Evolutionary conservation across 768 basidiomycete genomes (phyloP), one percentile per base, ranked within the genome.

Genomic region (Chalciporus sphaerocephalus): DNA sequence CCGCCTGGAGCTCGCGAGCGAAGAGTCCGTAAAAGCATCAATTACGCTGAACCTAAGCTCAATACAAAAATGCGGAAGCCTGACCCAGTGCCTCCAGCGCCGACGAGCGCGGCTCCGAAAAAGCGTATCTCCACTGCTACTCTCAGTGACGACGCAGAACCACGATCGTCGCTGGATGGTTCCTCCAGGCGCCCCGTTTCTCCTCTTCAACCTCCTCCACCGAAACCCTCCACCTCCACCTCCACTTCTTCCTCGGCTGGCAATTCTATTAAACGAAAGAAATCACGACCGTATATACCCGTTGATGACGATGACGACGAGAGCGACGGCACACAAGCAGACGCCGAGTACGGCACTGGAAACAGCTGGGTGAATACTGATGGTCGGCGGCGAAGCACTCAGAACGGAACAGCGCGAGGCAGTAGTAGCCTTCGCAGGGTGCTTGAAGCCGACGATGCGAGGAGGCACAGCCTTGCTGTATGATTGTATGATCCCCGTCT

Each of bases 41-140:
- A 92, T 61, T 92, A 92, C 53, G 72, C 89, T 0, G 90, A 92
- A 59, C 90, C 90, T 10, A 92, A 91, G 60, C 74, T 92, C 18
- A 91, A 92, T 62, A 92, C 87, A 37, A 92, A 92, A 79, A 91
- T 92, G 89, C 83, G 89, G 36, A 91, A 91, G 66, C 88, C 89
- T 9, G 86, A 87, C 53, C 70, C 77, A 15, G 63, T 64, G 12
- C 68, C 74, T 22, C 68, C 71, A 12, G 56, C 58, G 7, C 61
- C 64, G 9, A 46, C 67, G 12, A 58, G 69, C 10, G 38, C 52
- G 22, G 50, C 56, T 5, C 60, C 59, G 30, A 76, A 73, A 62
- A 80, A 81, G 62, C 71, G 79, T 6, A 60, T 66, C 2, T 68
- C 68, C 46, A 54, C 64, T 28, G 56, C 66, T 53, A 16, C 60